Evolutionary conservation across 176 grass and related monocot genomes (phyloP).

Genomic region (Alopecurus myosuroides): DNA sequence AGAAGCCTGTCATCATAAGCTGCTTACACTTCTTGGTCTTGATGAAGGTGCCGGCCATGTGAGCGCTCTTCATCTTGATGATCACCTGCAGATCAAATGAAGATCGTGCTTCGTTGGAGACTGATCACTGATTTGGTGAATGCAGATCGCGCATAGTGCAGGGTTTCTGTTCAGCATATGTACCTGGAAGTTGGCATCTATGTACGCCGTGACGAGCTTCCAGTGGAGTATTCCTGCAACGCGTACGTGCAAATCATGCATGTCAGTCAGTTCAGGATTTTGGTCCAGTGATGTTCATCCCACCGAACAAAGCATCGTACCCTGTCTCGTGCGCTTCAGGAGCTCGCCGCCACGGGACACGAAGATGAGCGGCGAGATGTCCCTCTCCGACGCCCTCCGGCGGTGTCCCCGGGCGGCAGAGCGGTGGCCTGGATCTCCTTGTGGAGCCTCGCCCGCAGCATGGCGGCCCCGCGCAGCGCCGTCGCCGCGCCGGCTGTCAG

Average conservation of each 20-base stretch:
- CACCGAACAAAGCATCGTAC: background rate
- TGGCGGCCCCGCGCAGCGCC: slow-evolving; percentile 75
- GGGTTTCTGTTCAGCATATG: background rate
- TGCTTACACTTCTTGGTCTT: slow-evolving; percentile 91
- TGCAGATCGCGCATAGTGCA: background rate
- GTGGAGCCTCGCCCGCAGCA: slow-evolving; percentile 76
- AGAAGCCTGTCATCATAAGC: background rate
- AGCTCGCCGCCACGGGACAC: slow-evolving; percentile 81
- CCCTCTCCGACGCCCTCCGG: slow-evolving; percentile 48
- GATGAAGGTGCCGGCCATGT: slow-evolving; percentile 89
- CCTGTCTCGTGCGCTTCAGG: slow-evolving; percentile 89
- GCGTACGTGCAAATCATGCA: background rate
- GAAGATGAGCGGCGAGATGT: slow-evolving; percentile 62
- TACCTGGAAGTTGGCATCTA: slow-evolving; percentile 74
- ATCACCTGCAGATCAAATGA: slow-evolving; percentile 36
- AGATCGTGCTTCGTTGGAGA: background rate
- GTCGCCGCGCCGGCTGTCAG: slow-evolving; percentile 88
- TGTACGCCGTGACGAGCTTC: slow-evolving; percentile 76
- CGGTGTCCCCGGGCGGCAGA: slow-evolving; percentile 24
- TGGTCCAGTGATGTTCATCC: background rate
- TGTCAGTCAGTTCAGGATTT: background rate
- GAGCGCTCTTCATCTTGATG: slow-evolving; percentile 81
- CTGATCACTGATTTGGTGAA: background rate
- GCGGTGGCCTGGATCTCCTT: slow-evolving; percentile 71
- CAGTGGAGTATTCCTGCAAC: slow-evolving; percentile 76